Conservation (phyloP, 495 filamentous ascomycete species). For the Penicillium ucsense region DNA sequence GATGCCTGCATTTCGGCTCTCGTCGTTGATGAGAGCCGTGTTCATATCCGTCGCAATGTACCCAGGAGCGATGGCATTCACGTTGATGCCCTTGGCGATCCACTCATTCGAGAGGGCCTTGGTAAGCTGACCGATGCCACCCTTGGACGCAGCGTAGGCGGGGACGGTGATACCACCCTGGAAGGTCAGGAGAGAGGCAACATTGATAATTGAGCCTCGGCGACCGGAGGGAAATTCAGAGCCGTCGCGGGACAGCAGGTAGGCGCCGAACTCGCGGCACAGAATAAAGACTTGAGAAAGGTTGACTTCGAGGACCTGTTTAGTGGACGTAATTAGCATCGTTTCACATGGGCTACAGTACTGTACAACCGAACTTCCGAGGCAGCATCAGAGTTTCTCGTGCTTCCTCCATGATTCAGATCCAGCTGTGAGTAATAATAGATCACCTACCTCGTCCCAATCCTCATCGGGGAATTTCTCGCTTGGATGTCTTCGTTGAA, state of each 20-base stretch:
- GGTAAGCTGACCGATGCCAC: conserved; percentile 76
- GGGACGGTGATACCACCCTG: conserved; percentile 88
- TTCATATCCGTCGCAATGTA: conserved; percentile 96
- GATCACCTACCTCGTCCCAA: conserved; percentile 55
- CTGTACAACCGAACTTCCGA: not conserved
- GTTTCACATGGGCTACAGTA: too few relatives aligned
- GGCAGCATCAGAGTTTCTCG: not conserved
- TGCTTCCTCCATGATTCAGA: too few relatives aligned
- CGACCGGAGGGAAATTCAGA: conserved; percentile 44
- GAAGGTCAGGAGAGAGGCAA: conserved; percentile 76
- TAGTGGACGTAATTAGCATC: not conserved
- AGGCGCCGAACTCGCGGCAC: conserved; percentile 74
- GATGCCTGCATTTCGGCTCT: conserved; percentile 59
- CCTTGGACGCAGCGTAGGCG: conserved; percentile 84
- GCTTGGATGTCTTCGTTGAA: conserved; percentile 70
- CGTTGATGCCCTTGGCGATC: conserved; percentile 65
- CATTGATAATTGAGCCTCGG: conserved; percentile 74
- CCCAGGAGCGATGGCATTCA: conserved; percentile 71
- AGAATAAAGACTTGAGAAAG: conserved; percentile 74
- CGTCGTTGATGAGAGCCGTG: conserved; percentile 64
- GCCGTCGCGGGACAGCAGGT: conserved; percentile 56
- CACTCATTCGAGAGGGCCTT: conserved; percentile 86
- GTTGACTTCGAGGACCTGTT: conserved; percentile 71
- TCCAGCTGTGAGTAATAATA: not conserved
- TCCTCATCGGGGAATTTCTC: conserved; percentile 72